phyloP scores from a whole-genome alignment of 768 basidiomycete species.

The Podaxis sp. region DNA sequence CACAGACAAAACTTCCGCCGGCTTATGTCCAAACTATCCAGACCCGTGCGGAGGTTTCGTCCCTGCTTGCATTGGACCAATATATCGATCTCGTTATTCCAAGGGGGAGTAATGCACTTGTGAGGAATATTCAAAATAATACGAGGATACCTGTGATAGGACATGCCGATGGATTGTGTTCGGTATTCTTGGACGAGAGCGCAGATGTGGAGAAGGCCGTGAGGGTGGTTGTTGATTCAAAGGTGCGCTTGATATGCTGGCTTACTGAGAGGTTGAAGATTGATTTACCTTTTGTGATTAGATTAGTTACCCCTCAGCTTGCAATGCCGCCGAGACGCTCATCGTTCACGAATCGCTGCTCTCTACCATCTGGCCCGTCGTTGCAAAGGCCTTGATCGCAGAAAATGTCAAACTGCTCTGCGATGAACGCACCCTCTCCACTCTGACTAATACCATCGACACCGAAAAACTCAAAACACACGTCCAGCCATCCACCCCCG shows the following conservation, averaged over 20 bases:
- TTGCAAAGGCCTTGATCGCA: slow-evolving; percentile 70
- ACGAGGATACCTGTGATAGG: slow-evolving; percentile 98
- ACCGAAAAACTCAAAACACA: slow-evolving; percentile 41
- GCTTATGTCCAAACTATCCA: slow-evolving; percentile 92
- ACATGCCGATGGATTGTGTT: slow-evolving; percentile 95
- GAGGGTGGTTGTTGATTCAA: slow-evolving; percentile 84
- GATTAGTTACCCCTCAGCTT: slow-evolving; percentile 95
- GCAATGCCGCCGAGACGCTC: slow-evolving; percentile 90
- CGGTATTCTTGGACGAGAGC: slow-evolving; percentile 82
- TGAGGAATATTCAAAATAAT: slow-evolving; percentile 82
- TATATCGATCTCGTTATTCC: slow-evolving; percentile 98
- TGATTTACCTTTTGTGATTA: slow-evolving; percentile 28
- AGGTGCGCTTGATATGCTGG: slow-evolving; percentile 49
- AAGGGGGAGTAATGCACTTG: slow-evolving; percentile 89
- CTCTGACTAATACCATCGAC: slow-evolving; percentile 40
- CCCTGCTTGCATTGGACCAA: slow-evolving; percentile 79
- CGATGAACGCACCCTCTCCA: slow-evolving; percentile 62
- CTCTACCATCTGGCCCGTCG: slow-evolving; percentile 73
- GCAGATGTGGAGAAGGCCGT: slow-evolving; percentile 80
- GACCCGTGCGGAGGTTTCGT: slow-evolving; percentile 87
- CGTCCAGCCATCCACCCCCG: slow-evolving; percentile 52
- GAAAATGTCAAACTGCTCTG: slow-evolving; percentile 79
- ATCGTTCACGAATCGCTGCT: slow-evolving; percentile 79
- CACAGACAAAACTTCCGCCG: slow-evolving; percentile 68
- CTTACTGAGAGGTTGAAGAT: not conserved